Evolutionary conservation across 495 filamentous ascomycete species (phyloP).

Genomic region (Podospora conica): DNA sequence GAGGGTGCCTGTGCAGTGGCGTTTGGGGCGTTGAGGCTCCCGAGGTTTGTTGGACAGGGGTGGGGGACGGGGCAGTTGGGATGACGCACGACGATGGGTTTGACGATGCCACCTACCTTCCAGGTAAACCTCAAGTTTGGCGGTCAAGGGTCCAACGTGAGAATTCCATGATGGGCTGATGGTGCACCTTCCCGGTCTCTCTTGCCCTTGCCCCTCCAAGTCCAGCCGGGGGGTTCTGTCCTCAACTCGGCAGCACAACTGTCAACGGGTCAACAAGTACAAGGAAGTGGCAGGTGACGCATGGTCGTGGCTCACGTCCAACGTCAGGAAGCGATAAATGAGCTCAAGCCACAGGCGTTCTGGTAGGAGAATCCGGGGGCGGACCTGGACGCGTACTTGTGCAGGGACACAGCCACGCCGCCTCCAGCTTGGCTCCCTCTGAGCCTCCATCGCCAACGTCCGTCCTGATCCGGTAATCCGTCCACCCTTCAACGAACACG

Average conservation of each 20-base stretch:
- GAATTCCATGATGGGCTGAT: no score
- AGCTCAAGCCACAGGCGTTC: conserved; percentile 5
- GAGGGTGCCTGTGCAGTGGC: not conserved
- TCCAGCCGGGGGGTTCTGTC: not conserved
- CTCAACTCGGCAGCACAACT: not conserved
- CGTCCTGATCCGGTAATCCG: not conserved
- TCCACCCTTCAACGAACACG: not conserved
- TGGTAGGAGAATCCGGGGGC: not conserved
- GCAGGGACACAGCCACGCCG: not conserved
- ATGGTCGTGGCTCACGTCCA: not conserved
- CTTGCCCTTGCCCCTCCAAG: no score
- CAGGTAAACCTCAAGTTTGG: not conserved
- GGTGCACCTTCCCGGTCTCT: no score
- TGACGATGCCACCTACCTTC: no score
- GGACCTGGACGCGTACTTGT: not conserved
- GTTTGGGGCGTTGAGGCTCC: not conserved
- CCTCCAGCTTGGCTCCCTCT: not conserved
- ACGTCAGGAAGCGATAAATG: not conserved
- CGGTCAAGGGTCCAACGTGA: not conserved
- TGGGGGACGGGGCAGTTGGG: not conserved
- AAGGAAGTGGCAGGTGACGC: not conserved
- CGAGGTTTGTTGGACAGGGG: not conserved
- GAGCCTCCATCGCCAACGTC: not conserved
- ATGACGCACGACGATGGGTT: not conserved
- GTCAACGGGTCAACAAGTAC: not conserved